Percentiles rank a stretch among this genome's conserved stretches.
phyloP scores from a whole-genome alignment of 345 rosid species.

The Hirschfeldia incana region DNA sequence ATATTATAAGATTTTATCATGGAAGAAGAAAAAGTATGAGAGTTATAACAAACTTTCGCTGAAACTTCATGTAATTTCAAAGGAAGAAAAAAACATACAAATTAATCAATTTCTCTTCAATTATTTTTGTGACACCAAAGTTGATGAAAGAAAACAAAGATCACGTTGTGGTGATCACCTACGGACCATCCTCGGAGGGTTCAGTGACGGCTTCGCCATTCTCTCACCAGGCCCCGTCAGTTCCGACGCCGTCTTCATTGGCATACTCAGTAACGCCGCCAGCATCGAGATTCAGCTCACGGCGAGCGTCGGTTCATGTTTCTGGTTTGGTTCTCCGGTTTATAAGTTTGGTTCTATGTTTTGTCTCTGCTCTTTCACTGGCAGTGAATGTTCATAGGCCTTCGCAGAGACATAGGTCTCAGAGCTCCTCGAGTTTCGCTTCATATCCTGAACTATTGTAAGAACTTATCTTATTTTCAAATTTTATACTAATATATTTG shows the following conservation, averaged over 20 bases:
- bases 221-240: constrained; percentile 27
- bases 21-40: constrained; percentile 15
- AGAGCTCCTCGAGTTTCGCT: constrained; percentile 48
- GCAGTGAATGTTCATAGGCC: constrained; percentile 42
- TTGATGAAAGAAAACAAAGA: constrained; percentile 35
- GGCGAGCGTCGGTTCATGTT: constrained; percentile 40
- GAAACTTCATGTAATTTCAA: constrained; percentile 27
- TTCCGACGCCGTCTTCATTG: constrained; percentile 66
- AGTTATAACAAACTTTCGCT: constrained; percentile 21
- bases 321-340: constrained; percentile 51
- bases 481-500: not conserved
- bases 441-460: constrained; percentile 55
- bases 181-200: constrained; percentile 41
- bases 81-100: not conserved
- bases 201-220: constrained; percentile 45
- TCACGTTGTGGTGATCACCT: constrained; percentile 35
- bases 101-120: constrained; percentile 11
- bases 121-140: not conserved
- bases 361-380: constrained; percentile 63
- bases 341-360: constrained; percentile 52
- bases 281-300: constrained; percentile 32
- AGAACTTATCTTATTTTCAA: constrained; percentile 37
- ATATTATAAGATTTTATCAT: not conserved
- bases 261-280: constrained; percentile 51
- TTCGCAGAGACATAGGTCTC: constrained; percentile 34